Percentiles rank a stretch among this genome's conserved stretches.
Conservation (phyloP, 805 yeast genomes). For the Nakazawaea wickerhamii region DNA sequence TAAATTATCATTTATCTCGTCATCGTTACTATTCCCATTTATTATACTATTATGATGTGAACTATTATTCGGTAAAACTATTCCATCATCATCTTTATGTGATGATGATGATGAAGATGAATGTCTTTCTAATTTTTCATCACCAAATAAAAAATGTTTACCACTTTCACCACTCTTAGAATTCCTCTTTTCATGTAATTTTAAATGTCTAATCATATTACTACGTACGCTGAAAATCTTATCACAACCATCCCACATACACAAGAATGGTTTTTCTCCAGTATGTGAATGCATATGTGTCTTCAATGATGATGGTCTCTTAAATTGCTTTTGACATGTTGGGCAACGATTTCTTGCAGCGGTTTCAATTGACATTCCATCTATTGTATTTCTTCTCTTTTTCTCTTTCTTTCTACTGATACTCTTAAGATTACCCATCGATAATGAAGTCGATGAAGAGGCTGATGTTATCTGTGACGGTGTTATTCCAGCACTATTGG, state of each 20-base stretch:
- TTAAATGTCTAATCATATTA: conserved; percentile 75
- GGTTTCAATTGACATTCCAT: conserved; percentile 38
- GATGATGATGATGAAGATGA: neutral
- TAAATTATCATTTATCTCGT: neutral
- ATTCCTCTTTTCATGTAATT: conserved; percentile 43
- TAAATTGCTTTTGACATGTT: conserved; percentile 70
- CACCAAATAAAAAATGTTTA: neutral
- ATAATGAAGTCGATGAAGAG: neutral
- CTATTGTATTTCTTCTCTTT: conserved; percentile 20
- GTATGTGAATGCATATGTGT: conserved; percentile 80
- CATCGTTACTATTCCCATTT: neutral
- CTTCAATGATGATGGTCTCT: conserved; percentile 75
- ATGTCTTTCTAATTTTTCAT: neutral
- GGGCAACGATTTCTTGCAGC: conserved; percentile 42
- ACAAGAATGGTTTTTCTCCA: conserved; percentile 70
- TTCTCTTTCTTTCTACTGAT: conserved; percentile 6
- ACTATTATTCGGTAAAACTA: too few species aligned
- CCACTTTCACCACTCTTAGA: neutral
- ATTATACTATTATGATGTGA: neutral
- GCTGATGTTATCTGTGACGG: conserved; percentile 3
- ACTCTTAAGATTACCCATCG: conserved; percentile 2
- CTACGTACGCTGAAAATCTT: conserved; percentile 70
- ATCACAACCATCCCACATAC: conserved; percentile 60
- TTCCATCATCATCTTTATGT: too few species aligned
- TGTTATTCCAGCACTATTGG: neutral